These are phyloP conservation scores for Phylloporus scabripes DNA, from an alignment of 768 basidiomycete genomes.

Conservation along the genomic window DNA sequence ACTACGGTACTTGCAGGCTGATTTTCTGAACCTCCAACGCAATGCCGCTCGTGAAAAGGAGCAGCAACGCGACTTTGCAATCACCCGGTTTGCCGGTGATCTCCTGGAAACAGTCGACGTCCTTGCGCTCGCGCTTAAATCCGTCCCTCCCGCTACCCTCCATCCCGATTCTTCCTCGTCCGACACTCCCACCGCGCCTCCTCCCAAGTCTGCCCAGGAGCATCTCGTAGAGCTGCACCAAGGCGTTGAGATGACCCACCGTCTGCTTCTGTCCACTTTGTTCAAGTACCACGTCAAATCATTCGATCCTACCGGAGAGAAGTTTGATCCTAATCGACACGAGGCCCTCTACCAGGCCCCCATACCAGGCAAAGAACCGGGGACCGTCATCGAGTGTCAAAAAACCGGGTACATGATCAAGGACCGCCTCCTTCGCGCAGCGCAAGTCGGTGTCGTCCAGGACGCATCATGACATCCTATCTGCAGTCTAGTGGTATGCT, in stretches of 20 bases:
- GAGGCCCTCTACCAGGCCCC: constrained; percentile 95
- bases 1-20: constrained; percentile 88
- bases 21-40: constrained; percentile 92
- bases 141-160: constrained; percentile 55
- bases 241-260: constrained; percentile 91
- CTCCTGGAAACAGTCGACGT: constrained; percentile 90
- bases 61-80: constrained; percentile 90
- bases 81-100: constrained; percentile 86
- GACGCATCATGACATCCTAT: constrained; percentile 40
- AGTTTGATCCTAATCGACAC: constrained; percentile 92
- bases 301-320: constrained; percentile 88
- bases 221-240: constrained; percentile 69
- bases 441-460: constrained; percentile 94
- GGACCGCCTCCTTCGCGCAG: constrained; percentile 86
- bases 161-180: constrained; percentile 21
- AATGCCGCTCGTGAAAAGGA: constrained; percentile 88
- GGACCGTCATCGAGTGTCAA: constrained; percentile 85
- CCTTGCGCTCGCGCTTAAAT: constrained; percentile 76
- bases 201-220: constrained; percentile 48
- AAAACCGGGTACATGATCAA: constrained; percentile 94
- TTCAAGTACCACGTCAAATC: constrained; percentile 89
- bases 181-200: constrained; percentile 11
- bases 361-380: constrained; percentile 82
- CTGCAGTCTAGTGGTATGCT: constrained; percentile 9
- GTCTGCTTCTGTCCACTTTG: constrained; percentile 81